A percentile compares a stretch with the other conserved stretches of the same genome.
Evolutionary conservation across 2,329 filamentous ascomycete species (phyloP).

Genomic region (Penicillium sp.): DNA sequence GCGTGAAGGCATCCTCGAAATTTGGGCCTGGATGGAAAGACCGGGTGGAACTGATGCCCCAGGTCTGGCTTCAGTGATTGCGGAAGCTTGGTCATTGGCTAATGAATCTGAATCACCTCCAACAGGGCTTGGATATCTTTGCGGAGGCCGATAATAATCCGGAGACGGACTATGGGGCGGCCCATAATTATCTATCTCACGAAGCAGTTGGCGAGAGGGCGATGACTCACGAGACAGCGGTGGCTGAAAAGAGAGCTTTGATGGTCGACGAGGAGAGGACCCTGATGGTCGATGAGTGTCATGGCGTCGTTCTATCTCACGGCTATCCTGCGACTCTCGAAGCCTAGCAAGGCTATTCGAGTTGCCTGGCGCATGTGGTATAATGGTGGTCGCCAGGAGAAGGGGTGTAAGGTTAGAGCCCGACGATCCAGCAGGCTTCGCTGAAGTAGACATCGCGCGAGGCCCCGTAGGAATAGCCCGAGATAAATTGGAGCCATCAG

Average conservation of each 20-base stretch:
- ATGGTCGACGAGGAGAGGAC: neutral
- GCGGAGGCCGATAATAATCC: neutral
- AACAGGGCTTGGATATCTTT: neutral
- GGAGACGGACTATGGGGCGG: neutral
- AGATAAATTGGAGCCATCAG: neutral
- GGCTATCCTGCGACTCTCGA: neutral
- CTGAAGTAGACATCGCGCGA: neutral
- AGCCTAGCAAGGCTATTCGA: neutral
- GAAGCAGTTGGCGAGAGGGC: neutral
- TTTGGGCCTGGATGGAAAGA: neutral
- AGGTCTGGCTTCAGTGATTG: neutral
- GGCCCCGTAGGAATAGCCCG: neutral
- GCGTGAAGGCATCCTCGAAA: neutral
- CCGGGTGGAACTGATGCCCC: neutral
- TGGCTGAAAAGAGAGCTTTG: neutral
- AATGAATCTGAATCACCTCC: neutral
- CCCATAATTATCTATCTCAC: neutral
- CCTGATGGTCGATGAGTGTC: neutral
- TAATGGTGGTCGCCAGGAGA: neutral
- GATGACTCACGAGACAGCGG: neutral
- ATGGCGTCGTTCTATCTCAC: neutral
- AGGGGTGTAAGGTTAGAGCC: neutral
- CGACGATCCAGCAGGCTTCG: neutral
- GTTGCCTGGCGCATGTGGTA: neutral
- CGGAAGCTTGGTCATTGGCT: too few relatives aligned